A percentile compares a stretch with the other conserved stretches of the same genome.
Conservation (phyloP, 2,329 filamentous ascomycete genomes). For the Sporothrix humicola region DNA sequence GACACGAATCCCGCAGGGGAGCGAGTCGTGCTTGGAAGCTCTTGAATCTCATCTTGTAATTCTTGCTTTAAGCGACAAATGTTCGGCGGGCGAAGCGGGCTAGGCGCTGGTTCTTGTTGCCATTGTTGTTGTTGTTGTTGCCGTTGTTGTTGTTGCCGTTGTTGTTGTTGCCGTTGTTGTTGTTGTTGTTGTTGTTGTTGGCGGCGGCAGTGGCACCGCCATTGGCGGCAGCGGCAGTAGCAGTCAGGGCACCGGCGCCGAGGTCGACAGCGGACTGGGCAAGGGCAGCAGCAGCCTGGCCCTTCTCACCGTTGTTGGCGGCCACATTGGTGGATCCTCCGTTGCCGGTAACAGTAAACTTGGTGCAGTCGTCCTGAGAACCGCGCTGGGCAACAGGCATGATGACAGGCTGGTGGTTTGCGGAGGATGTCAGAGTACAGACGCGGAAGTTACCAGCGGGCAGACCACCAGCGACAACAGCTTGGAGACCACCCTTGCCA, state of each 20-base stretch:
- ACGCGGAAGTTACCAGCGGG: constrained; percentile 51
- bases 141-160: constrained; percentile 31
- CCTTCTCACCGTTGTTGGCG: constrained; percentile 42
- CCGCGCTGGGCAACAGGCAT: constrained; percentile 55
- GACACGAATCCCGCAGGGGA: background rate
- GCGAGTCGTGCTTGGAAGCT: background rate
- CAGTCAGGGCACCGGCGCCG: constrained; percentile 39
- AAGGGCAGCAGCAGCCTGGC: constrained; percentile 39
- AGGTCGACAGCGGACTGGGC: constrained; percentile 40
- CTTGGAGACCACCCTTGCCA: constrained; percentile 47
- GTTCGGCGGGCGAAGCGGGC: constrained; percentile 38
- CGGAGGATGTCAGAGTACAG: constrained; percentile 50
- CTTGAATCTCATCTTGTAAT: background rate
- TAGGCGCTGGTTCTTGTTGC: constrained; percentile 35
- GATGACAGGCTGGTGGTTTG: constrained; percentile 53
- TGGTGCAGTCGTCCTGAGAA: constrained; percentile 53
- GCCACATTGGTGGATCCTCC: constrained; percentile 41
- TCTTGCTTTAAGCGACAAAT: constrained; percentile 37
- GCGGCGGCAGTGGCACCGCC: constrained; percentile 34
- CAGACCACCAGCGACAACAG: constrained; percentile 48
- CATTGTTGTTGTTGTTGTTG: constrained; percentile 32
- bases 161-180: constrained; percentile 31
- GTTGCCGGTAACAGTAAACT: constrained; percentile 48
- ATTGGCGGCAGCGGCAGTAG: constrained; percentile 32
- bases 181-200: constrained; percentile 36